Base-by-base conservation (phyloP, 768 basidiomycete species). In the Psilocybe subaeruginosa region DNA sequence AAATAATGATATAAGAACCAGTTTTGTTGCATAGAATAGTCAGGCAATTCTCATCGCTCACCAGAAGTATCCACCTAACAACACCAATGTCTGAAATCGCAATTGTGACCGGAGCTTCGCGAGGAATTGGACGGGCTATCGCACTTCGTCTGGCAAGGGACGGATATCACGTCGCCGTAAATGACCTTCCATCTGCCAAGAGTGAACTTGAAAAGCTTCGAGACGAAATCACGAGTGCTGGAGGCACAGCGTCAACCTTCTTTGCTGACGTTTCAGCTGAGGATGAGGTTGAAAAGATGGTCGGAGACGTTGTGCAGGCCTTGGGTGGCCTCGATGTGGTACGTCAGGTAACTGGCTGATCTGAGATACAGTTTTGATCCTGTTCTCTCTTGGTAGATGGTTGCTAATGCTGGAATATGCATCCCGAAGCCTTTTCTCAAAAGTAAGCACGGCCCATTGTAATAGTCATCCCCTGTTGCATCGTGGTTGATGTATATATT, bases 111-210 rank as follows among this genome's bases (percentile, higher is more conserved):
- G 76, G 77, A n/a, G 74, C 74, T n/a, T 72, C 72, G 29, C 78
- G 76, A 47, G 85, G 84, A 17, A 82, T 85, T n/a, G 84, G 84
- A 1, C 74, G 74, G 39, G 80, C 77, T 33, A 80, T 84, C 35
- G 80, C 82, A 7, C 61, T 76, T 3, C 76, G 80, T 4, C 78
- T 86, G 14, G 80, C 83, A n/a, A 60, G 66, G 12, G 83, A 82
- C 51, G 83, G 84, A 3, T 80, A 75, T 62, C 74, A 82, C 41
- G 64, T 85, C 45, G 78, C 76, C 12, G 62, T 84, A 45, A 83
- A 80, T 17, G 85, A 83, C 59, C 66, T 81, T 3, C 64, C 71
- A 0, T 62, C 69, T 0, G 72, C 74, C 47, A 60, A 49, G 3
- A 65, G 69, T 2, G 58, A 70, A 17, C 67, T 84, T 0, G 67